These are phyloP conservation scores for Claviceps capensis DNA, from an alignment of 2,329 filamentous ascomycete species.

Conservation along the genomic window DNA sequence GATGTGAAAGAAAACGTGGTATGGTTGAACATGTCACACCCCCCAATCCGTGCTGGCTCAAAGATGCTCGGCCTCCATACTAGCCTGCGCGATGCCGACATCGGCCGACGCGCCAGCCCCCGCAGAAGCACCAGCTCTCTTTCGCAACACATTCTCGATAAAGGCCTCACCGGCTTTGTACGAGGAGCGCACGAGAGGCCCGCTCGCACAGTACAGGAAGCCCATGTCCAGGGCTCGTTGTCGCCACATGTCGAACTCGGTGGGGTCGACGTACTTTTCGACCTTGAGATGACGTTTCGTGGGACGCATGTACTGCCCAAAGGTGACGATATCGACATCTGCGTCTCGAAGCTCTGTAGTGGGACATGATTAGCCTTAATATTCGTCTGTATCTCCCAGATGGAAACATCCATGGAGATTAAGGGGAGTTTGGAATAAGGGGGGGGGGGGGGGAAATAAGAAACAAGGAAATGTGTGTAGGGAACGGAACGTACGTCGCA, in stretches of 20 bases:
- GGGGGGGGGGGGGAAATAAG: neutral
- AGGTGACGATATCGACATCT: constrained; percentile 88
- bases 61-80: constrained; percentile 19
- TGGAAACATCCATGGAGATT: neutral
- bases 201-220: constrained; percentile 91
- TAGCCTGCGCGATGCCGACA: constrained; percentile 23
- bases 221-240: constrained; percentile 85
- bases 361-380: neutral
- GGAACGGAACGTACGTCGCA: constrained; percentile 39
- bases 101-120: constrained; percentile 10
- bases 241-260: constrained; percentile 83
- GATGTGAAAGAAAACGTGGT: too few species aligned
- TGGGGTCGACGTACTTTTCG: constrained; percentile 85
- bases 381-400: too few species aligned
- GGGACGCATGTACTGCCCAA: constrained; percentile 99
- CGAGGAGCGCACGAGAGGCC: constrained; percentile 81
- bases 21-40: too few species aligned
- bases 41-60: constrained; percentile 1
- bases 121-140: constrained; percentile 43
- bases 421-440: too few species aligned
- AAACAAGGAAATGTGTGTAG: constrained; percentile 8
- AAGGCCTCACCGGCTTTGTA: constrained; percentile 98
- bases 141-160: constrained; percentile 94
- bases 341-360: constrained; percentile 57
- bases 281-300: constrained; percentile 98